Percentiles rank a stretch among this genome's conserved stretches.
Evolutionary conservation across 768 basidiomycete species (phyloP).

Genomic region (Inosperma sp.): DNA sequence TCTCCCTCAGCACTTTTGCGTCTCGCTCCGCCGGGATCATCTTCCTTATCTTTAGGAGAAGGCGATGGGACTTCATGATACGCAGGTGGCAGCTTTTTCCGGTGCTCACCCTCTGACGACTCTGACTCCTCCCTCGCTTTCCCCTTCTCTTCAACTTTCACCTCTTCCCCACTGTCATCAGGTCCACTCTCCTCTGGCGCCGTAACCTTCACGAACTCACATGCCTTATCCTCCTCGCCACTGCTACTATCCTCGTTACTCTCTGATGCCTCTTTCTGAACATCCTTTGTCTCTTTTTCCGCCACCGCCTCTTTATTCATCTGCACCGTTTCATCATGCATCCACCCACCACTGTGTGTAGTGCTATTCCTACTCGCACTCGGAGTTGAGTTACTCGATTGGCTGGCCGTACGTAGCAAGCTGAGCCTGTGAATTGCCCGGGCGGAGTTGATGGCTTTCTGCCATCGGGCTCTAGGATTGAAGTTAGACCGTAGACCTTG

Average conservation of each 20-base stretch:
- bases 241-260: neutral
- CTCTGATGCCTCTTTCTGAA: neutral
- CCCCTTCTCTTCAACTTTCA: neutral
- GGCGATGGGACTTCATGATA: neutral
- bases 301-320: too few relatives aligned
- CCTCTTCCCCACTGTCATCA: conserved; percentile 2
- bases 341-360: conserved; percentile 24
- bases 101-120: neutral
- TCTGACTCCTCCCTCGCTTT: neutral
- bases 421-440: conserved; percentile 40
- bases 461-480: conserved; percentile 70
- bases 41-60: neutral
- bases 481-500: conserved; percentile 78
- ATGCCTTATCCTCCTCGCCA: conserved; percentile 26
- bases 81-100: neutral
- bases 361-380: too few relatives aligned
- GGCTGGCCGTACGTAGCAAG: conserved; percentile 21
- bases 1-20: neutral
- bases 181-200: conserved; percentile 21
- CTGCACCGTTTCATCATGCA: conserved; percentile 23
- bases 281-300: conserved; percentile 18
- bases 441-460: conserved; percentile 56
- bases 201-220: conserved; percentile 39
- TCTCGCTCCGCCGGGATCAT: neutral
- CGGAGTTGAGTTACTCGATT: conserved; percentile 15